Conservation (phyloP, 2,329 filamentous ascomycete species). For the Colletotrichum incanum region DNA sequence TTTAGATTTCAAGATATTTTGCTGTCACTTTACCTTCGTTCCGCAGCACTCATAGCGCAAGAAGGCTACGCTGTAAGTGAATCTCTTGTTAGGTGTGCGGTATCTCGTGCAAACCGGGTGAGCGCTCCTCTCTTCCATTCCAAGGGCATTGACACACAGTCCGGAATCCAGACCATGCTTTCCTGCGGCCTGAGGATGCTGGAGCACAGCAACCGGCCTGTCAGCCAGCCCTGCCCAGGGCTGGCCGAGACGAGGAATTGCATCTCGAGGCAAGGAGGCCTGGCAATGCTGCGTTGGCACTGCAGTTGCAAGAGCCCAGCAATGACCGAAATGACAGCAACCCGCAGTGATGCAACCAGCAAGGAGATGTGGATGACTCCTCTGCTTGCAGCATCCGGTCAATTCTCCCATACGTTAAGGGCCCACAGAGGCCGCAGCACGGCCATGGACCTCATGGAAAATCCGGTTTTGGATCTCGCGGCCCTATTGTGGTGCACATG, state of each 20-base stretch:
- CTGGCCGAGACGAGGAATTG: neutral
- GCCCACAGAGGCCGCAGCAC: neutral
- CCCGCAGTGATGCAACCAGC: conserved; percentile 17
- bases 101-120: too few species aligned
- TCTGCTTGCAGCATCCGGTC: conserved; percentile 23
- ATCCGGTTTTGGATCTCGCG: conserved; percentile 7
- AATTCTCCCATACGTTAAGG: neutral
- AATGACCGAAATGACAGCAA: neutral
- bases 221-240: neutral
- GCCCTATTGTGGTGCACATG: conserved; percentile 17
- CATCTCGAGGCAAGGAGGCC: neutral
- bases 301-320: conserved; percentile 20
- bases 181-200: neutral
- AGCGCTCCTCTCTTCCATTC: neutral
- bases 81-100: too few species aligned
- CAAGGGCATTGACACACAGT: neutral
- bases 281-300: conserved; percentile 19
- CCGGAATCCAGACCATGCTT: conserved; percentile 8
- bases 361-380: neutral
- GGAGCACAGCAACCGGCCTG: neutral
- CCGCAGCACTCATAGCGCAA: too few species aligned
- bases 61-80: too few species aligned
- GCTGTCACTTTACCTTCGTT: too few species aligned
- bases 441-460: neutral
- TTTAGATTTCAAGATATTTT: too few species aligned